A percentile compares a stretch with the other conserved stretches of the same genome.
Evolutionary conservation across 139 green algal species (phyloP).

Genomic region (Coccomyxa sp.): DNA sequence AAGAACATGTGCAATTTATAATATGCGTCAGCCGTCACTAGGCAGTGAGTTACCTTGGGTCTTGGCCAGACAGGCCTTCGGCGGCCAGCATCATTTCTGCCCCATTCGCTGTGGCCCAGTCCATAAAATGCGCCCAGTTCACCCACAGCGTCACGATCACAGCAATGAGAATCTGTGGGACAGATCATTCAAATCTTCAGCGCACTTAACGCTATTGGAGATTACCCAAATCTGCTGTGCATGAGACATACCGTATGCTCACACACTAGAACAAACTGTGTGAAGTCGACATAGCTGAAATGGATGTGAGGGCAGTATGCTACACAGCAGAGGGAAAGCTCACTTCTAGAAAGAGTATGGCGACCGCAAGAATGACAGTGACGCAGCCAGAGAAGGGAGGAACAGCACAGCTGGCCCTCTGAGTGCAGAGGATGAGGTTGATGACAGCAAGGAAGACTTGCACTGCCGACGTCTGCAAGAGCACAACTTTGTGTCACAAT

Average conservation of each 20-base stretch:
- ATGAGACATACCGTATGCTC: neutral
- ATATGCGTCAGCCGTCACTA: no score
- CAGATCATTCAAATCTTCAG: neutral
- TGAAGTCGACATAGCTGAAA: neutral
- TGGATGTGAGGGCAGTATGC: neutral
- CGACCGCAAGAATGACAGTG: neutral
- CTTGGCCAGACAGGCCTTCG: neutral
- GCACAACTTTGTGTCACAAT: neutral
- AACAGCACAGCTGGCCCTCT: neutral
- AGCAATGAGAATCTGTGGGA: neutral
- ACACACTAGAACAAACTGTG: neutral
- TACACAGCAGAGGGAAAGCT: neutral
- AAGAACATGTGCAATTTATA: no score
- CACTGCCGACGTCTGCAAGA: neutral
- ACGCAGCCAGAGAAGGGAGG: neutral
- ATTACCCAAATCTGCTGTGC: neutral
- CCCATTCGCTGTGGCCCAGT: neutral
- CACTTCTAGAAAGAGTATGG: neutral
- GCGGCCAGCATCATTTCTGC: neutral
- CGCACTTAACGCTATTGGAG: neutral
- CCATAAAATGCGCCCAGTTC: neutral
- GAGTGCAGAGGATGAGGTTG: neutral
- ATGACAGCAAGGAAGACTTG: conserved; percentile 3
- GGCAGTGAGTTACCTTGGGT: neutral
- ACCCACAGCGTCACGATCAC: neutral